Conservation (phyloP, 768 basidiomycete genomes). For the Lepiota venenata region DNA sequence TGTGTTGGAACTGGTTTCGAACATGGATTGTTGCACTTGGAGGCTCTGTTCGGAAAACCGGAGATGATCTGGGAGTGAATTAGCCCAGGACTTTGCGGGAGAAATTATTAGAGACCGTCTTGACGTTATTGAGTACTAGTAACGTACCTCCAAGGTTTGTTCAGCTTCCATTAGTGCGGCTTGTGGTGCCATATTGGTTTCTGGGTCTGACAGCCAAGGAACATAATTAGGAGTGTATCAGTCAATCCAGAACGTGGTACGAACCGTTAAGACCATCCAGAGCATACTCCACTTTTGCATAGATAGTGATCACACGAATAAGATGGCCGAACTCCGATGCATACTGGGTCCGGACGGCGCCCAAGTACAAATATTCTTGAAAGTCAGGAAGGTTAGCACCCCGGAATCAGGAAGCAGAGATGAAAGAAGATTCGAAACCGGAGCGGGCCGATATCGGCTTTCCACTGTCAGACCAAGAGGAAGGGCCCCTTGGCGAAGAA, state of each 20-base stretch:
- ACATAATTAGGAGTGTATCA: constrained; percentile 3
- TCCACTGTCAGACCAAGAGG: neutral
- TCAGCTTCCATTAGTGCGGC: constrained; percentile 37
- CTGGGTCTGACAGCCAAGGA: constrained; percentile 27
- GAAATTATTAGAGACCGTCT: constrained; percentile 13
- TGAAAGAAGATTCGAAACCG: constrained; percentile 17
- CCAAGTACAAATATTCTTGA: constrained; percentile 67
- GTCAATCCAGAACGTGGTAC: constrained; percentile 16
- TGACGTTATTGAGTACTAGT: constrained; percentile 12
- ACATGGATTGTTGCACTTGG: constrained; percentile 67
- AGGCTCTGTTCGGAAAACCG: constrained; percentile 69
- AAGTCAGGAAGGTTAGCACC: constrained; percentile 10
- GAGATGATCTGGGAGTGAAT: constrained; percentile 66
- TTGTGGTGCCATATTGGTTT: constrained; percentile 30
- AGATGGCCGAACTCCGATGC: constrained; percentile 77
- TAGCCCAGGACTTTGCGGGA: constrained; percentile 53
- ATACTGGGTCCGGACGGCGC: constrained; percentile 55
- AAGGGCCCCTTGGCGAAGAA: neutral
- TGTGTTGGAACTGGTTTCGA: constrained; percentile 74
- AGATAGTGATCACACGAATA: constrained; percentile 64
- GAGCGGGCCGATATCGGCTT: constrained; percentile 15
- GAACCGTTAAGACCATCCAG: constrained; percentile 51
- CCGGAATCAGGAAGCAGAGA: constrained; percentile 16
- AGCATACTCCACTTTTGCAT: constrained; percentile 54
- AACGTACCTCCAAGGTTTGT: constrained; percentile 41